Conservation (phyloP, 805 yeast genomes). For the Pichia californica region DNA sequence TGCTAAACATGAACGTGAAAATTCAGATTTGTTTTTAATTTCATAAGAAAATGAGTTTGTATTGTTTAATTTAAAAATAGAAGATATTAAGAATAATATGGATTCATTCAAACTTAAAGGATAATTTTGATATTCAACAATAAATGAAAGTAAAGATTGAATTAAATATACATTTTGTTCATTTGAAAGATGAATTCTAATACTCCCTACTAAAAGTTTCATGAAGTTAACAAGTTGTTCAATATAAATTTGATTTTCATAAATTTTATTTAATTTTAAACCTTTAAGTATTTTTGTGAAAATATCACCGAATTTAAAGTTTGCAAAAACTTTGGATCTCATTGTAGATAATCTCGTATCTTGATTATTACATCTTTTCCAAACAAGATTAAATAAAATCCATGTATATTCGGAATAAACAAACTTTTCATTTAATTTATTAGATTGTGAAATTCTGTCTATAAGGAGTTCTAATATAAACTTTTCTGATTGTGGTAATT, state of each 20-base stretch:
- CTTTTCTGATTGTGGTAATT: conserved; percentile 47
- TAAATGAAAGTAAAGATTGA: conserved; percentile 10
- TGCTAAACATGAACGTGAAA: conserved; percentile 23
- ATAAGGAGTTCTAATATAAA: conserved; percentile 55
- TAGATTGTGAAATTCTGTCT: conserved; percentile 51
- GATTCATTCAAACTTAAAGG: neutral
- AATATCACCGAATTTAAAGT: conserved; percentile 36
- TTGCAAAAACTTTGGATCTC: conserved; percentile 37
- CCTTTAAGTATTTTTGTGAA: conserved; percentile 21
- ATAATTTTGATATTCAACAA: conserved; percentile 1
- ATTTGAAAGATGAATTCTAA: conserved; percentile 16
- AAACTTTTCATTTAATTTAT: conserved; percentile 31
- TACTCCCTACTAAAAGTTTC: conserved; percentile 13
- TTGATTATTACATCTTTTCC: conserved; percentile 19
- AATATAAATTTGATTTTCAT: conserved; percentile 19
- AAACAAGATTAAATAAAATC: conserved; percentile 38
- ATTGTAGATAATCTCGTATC: conserved; percentile 20
- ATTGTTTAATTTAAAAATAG: conserved; percentile 21
- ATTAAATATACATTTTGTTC: conserved; percentile 24
- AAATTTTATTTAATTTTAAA: conserved; percentile 16
- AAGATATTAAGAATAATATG: conserved; percentile 7
- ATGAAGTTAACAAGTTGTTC: conserved; percentile 14
- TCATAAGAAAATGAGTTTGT: conserved; percentile 19
- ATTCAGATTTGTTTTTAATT: conserved; percentile 22
- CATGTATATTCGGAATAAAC: conserved; percentile 41